These are phyloP conservation scores for Penstemon eatonii DNA, from an alignment of 257 asterid genomes.

Conservation along the genomic window DNA sequence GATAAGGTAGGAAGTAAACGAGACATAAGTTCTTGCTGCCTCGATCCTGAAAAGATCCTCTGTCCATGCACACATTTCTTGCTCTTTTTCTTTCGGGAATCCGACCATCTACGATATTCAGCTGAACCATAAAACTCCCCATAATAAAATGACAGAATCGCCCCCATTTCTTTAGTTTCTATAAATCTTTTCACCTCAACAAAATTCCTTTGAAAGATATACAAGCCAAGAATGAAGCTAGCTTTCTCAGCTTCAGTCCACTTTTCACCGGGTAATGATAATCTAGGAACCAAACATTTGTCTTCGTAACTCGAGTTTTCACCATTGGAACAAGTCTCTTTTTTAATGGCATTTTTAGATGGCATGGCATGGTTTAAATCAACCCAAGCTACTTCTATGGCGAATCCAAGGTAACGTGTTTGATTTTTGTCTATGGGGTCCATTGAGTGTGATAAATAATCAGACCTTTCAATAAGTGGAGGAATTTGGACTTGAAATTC, in stretches of 20 bases:
- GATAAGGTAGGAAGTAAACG: constrained; percentile 50
- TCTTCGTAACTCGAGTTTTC: neutral
- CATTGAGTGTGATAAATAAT: constrained; percentile 5
- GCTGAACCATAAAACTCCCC: constrained; percentile 57
- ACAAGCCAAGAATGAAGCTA: constrained; percentile 58
- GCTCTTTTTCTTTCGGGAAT: constrained; percentile 50
- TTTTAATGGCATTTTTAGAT: constrained; percentile 10
- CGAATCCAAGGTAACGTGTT: constrained; percentile 33
- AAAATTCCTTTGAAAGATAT: constrained; percentile 63
- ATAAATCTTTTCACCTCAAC: constrained; percentile 51
- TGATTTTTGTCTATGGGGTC: constrained; percentile 4
- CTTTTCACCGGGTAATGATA: constrained; percentile 23
- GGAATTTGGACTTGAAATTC: constrained; percentile 65
- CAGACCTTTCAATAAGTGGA: constrained; percentile 24
- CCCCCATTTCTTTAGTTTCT: constrained; percentile 51
- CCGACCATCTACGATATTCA: constrained; percentile 64
- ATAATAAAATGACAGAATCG: constrained; percentile 54
- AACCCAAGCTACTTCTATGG: constrained; percentile 42
- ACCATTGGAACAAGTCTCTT: constrained; percentile 23
- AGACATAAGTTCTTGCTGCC: constrained; percentile 67
- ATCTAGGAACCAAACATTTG: constrained; percentile 48
- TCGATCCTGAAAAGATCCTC: constrained; percentile 66
- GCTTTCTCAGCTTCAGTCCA: constrained; percentile 62
- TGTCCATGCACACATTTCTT: constrained; percentile 56
- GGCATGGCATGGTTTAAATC: constrained; percentile 20